Evolutionary conservation across 2,329 filamentous ascomycete genomes (phyloP), one percentile per base, ranked within the genome.

Genomic region (Thielaviopsis musarum): DNA sequence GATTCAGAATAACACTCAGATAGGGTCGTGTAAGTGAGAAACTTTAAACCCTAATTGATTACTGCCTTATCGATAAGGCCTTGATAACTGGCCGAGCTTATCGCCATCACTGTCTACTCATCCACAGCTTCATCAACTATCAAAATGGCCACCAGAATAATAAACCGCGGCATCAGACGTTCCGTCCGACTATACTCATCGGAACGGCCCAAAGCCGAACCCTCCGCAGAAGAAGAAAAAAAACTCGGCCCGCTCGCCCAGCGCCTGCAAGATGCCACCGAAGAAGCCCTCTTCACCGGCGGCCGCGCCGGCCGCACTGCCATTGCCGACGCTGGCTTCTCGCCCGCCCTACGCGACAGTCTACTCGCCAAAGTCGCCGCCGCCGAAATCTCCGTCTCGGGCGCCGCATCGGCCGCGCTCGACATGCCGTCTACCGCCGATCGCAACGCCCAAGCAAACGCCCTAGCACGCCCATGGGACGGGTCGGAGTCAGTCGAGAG

Each of bases 401-500:
- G n/a, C 15, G 52, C 51, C 9, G 49, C 57, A 9, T 53, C 57
- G 2, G 56, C 51, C 17, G 41, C 54, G 17, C 19, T 24, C 3
- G 53, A 53, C 5, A 66, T 82, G 49, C 70, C 75, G 0, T 68
- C 77, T 3, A 77, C 79, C n/a, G 83, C 86, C 13, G 84, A 85
- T 17, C 76, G 77, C 64, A 85, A 84, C 13, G 86, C 85, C 1
- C 77, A 82, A 62, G 80, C 85, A 56, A 79, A 83, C 41, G 88
- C 88, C 1, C 75, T 78, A 0, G 81, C 83, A 6, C 72, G 78
- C 60, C 78, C 85, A 1, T 98, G 93, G 93, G 82, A 79, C 13
- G 93, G 97, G 71, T 75, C 74, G 5, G 72, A 85, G 1, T 80
- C 84, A 65, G 90, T 96, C n/a, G n/a, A n/a, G n/a, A n/a, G n/a